Evolutionary conservation across 495 filamentous ascomycete genomes (phyloP).

Genomic region (Trichocladium antarcticum): DNA sequence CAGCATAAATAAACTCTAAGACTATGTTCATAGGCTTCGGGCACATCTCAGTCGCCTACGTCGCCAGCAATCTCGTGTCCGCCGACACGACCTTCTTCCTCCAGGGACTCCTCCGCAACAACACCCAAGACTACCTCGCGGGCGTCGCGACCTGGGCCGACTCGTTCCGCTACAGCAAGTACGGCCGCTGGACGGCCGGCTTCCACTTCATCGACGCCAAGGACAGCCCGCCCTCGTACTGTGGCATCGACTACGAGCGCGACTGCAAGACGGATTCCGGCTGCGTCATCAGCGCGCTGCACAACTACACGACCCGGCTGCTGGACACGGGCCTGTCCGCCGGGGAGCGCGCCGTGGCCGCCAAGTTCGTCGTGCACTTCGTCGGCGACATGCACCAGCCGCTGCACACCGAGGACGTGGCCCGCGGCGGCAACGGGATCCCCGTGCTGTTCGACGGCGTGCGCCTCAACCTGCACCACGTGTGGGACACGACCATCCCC

Average conservation of each 20-base stretch:
- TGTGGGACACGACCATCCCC: constrained; percentile 52
- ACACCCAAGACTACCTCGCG: constrained; percentile 45
- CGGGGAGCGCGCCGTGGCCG: constrained; percentile 37
- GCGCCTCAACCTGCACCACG: constrained; percentile 46
- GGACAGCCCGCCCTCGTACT: constrained; percentile 49
- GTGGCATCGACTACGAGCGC: constrained; percentile 47
- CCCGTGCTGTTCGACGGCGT: constrained; percentile 42
- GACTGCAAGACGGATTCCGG: constrained; percentile 48
- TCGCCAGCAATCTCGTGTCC: constrained; percentile 37
- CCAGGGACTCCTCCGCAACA: constrained; percentile 34
- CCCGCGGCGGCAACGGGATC: constrained; percentile 51
- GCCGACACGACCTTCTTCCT: constrained; percentile 32
- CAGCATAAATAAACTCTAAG: neutral
- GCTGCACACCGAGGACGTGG: constrained; percentile 50
- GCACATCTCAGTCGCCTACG: constrained; percentile 50
- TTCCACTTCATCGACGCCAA: constrained; percentile 66
- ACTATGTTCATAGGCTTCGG: constrained; percentile 35
- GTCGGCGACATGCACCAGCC: constrained; percentile 58
- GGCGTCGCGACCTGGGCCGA: constrained; percentile 56
- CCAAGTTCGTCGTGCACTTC: constrained; percentile 56
- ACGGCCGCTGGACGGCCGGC: constrained; percentile 43
- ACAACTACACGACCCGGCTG: constrained; percentile 46
- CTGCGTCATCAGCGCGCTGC: constrained; percentile 51
- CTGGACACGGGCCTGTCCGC: constrained; percentile 34
- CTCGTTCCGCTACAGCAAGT: constrained; percentile 47